phyloP scores from a whole-genome alignment of 176 grass and related monocot species.

The Pontederia paniculata region DNA sequence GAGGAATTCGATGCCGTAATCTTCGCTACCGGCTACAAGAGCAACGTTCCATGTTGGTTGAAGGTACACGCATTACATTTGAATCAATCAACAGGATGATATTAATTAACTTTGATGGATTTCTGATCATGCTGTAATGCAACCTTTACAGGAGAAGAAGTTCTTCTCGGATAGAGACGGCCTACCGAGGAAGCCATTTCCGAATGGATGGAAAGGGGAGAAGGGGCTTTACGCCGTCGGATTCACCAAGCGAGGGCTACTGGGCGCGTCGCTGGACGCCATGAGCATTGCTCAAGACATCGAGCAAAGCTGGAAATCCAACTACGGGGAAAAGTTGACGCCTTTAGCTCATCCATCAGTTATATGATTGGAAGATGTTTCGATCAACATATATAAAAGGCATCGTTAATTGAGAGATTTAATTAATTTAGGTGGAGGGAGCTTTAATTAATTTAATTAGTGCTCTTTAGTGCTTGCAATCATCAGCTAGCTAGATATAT shows the following conservation, averaged over 20 bases:
- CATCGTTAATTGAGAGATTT: too few relatives aligned
- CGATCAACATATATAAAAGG: too few relatives aligned
- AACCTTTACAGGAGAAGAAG: constrained; percentile 35
- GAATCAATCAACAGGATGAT: too few relatives aligned
- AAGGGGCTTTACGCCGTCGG: constrained; percentile 67
- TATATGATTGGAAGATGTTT: too few relatives aligned
- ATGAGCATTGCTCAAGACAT: constrained; percentile 49
- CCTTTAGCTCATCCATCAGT: too few relatives aligned
- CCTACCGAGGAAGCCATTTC: constrained; percentile 44
- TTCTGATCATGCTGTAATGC: neutral
- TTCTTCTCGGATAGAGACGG: constrained; percentile 81
- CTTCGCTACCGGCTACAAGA: constrained; percentile 73
- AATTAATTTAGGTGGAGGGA: too few relatives aligned
- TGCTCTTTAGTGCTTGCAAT: too few relatives aligned
- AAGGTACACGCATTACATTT: constrained; percentile 35
- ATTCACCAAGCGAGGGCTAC: constrained; percentile 51
- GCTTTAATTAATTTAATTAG: too few relatives aligned
- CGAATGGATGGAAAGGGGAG: constrained; percentile 71
- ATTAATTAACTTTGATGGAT: too few relatives aligned
- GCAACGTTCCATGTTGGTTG: constrained; percentile 77
- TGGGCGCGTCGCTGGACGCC: constrained; percentile 61
- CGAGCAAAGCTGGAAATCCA: constrained; percentile 15
- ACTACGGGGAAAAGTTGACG: neutral
- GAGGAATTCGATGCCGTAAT: constrained; percentile 56
- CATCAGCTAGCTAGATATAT: too few relatives aligned